Evolutionary conservation across 306 rosid genomes (phyloP), one percentile per base, ranked within the genome.

Genomic region (Dryas drummondii): DNA sequence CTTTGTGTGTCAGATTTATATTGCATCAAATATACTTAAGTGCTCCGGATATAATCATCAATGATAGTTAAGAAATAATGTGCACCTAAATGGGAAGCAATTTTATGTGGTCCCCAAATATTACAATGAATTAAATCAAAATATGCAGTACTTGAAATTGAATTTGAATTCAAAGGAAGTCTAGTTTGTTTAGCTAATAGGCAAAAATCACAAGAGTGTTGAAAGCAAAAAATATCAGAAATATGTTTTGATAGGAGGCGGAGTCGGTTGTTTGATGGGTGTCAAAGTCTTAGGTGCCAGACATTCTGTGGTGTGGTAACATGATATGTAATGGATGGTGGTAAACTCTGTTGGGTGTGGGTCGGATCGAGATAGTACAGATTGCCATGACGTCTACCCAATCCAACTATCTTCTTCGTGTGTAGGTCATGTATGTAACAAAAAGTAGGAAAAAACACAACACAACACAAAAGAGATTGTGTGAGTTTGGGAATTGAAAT

Each of bases 71-170:
- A 19, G 42, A 75, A 75, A 54, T 8, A 76, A 9, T 12, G 37
- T 5, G 66, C 27, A 37, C 66, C 32, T n/a, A 3, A 53, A 76
- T 51, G 64, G n/a, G 79, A 37, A 4, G 13, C 5, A 67, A 51
- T 11, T 26, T 17, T 16, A 32, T 66, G 58, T 0, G 68, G 74
- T 5, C 74, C 74, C 66, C 56, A 55, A 66, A 76, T 54, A 19
- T 66, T 58, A 12, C 54, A 53, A 66, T 76, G 66, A 45, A 52
- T 54, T 9, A 75, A 55, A 7, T 65, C 66, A 65, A 75, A 75
- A 10, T 66, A 16, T 11, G 9, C 4, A 19, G 2, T 9, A 12
- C 67, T 10, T 22, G 46, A 37, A 41, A 50, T 76, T 7, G 40
- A 17, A 55, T 67, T 76, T 0, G n/a, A 41, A 54, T 27, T 6